Evolutionary conservation across 257 asterid genomes (phyloP).

Genomic region (Nicotiana tomentosiformis): DNA sequence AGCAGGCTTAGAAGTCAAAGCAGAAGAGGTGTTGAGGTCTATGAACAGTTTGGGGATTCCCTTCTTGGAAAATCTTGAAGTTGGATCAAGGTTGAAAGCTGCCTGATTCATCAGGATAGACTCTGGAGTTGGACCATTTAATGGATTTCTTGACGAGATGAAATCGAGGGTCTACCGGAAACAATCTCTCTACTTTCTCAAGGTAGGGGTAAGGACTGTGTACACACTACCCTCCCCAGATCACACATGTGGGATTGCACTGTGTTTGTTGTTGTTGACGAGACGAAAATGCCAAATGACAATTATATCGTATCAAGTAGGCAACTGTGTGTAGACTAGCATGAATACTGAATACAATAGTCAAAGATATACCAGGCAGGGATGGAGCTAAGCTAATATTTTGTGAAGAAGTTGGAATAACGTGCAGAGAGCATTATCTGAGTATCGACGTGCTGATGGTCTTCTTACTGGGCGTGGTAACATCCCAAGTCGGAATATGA

Average conservation of each 20-base stretch:
- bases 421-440: neutral
- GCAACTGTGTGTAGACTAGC: neutral
- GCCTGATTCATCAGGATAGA: neutral
- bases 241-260: no score
- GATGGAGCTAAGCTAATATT: neutral
- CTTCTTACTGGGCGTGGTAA: neutral
- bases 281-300: neutral
- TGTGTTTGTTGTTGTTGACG: neutral
- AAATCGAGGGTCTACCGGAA: neutral
- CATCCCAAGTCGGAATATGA: neutral
- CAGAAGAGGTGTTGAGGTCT: constrained; percentile 35
- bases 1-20: constrained; percentile 34
- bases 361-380: neutral
- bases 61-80: constrained; percentile 48
- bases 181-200: no score
- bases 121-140: neutral
- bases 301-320: neutral
- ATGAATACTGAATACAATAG: neutral
- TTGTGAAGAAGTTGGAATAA: neutral
- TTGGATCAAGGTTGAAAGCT: constrained; percentile 41
- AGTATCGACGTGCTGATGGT: neutral
- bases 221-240: no score
- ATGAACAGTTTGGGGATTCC: constrained; percentile 37
- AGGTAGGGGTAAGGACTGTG: no score
- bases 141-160: neutral